phyloP scores from a whole-genome alignment of 148 eudicot species.

The Rhododendron ferrugineum region DNA sequence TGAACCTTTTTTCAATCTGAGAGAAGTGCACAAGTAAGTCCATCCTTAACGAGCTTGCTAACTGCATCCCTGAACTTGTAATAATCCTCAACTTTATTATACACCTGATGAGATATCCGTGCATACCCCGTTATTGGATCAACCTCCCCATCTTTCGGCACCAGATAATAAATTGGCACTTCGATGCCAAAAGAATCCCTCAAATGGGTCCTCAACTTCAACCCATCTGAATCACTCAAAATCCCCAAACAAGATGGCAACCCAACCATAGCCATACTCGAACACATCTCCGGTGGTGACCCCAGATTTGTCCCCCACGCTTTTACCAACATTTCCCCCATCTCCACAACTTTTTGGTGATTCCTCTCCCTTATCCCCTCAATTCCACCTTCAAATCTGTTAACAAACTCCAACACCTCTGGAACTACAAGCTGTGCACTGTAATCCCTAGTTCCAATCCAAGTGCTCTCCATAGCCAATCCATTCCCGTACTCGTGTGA shows the following conservation, averaged over 20 bases:
- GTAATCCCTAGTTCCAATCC: constrained; percentile 93
- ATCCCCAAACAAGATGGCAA: constrained; percentile 67
- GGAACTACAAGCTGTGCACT: constrained; percentile 83
- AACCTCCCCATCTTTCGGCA: constrained; percentile 54
- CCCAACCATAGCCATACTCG: constrained; percentile 87
- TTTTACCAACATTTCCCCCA: constrained; percentile 68
- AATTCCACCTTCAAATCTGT: constrained; percentile 81
- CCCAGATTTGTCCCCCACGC: constrained; percentile 87
- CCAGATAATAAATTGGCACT: constrained; percentile 71
- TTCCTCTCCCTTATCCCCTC: constrained; percentile 85
- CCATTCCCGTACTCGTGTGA: constrained; percentile 90
- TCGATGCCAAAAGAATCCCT: constrained; percentile 69
- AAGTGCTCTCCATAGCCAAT: constrained; percentile 68
- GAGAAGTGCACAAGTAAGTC: constrained; percentile 56
- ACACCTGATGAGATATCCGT: constrained; percentile 89
- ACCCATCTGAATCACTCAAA: constrained; percentile 47
- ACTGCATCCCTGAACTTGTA: constrained; percentile 70
- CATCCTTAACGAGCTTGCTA: constrained; percentile 53
- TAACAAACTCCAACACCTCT: constrained; percentile 64
- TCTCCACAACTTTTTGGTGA: constrained; percentile 70
- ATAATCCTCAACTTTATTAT: constrained; percentile 65
- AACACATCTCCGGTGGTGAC: constrained; percentile 76
- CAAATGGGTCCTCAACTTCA: constrained; percentile 64
- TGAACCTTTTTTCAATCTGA: constrained; percentile 40
- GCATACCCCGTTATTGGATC: constrained; percentile 83